Base-by-base conservation (phyloP, 768 basidiomycete genomes). In the Boletus rubroflammeus region DNA sequence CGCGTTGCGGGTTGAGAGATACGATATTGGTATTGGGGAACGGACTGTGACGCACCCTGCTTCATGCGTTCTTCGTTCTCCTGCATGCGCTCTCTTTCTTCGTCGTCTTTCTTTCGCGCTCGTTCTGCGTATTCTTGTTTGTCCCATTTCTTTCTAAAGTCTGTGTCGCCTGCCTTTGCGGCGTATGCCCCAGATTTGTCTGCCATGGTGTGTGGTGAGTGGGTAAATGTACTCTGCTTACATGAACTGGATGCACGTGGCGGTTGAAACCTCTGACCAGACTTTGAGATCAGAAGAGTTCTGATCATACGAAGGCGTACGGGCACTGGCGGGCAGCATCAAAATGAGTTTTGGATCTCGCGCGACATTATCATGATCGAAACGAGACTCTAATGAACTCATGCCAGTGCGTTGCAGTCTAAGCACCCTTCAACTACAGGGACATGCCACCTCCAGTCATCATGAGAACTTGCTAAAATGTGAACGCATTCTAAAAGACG, bases 71-170 rank as follows among this genome's bases (percentile, higher is more conserved):
- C 86, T 56, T 93, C 91, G 60, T 91, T 93, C 68, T 90, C 86
- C 68, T 88, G 77, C 84, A 93, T 92, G 17, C 88, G 79, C 58
- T 91, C 86, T 56, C 81, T 77, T 66, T 91, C 89, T 57, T 92
- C 90, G 31, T 78, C 72, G 62, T 94, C 92, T 65, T 85, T 88
- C 65, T 85, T 84, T 68, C 84, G 85, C 10, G 94, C 95, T 53
- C 81, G 81, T 67, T 93, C 90, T 14, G 86, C 82, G 73, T 87
- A 92, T 67, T 90, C 91, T 67, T 94, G 86, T 74, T 93, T 93
- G 77, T 97, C 90, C 94, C 95, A 98, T 78, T 86, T 92, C 73
- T 87, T 88, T 45, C 93, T 74, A 62, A 90, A 89, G 69, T 88
- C 86, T 10, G 87, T 88, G 70, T 90, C 88, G 17, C 63, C 59